Evolutionary conservation across 2,329 filamentous ascomycete species (phyloP), one percentile per base, ranked within the genome.

Genomic region (Calonectria honghensis): DNA sequence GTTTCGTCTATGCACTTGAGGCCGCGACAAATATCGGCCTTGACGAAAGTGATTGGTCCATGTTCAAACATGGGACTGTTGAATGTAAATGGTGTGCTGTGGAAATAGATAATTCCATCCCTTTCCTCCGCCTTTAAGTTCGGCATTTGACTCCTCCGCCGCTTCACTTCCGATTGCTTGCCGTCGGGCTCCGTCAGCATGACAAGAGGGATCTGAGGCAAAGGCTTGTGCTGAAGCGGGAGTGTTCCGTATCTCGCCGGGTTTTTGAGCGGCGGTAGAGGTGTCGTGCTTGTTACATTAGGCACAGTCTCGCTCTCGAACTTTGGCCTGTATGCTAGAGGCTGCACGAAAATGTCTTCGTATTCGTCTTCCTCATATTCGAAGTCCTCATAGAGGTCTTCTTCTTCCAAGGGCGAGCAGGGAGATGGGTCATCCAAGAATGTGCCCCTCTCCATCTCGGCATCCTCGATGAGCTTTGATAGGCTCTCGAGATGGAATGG

Each of bases 21-120:
- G 31, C 84, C 83, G 13, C 79, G 84, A 29, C 82, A 77, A 10
- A 87, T 79, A 65, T 90, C 87, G 3, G 85, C 82, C 77, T 88
- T 89, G 67, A 86, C 80, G 64, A 92, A 82, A 4, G 89, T 86
- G 75, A 93, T 91, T 4, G 87, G 87, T 0, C 91, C 91, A 75
- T 93, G 91, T 10, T 85, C 85, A 78, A 91, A 90, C 2, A 81
- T 79, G 0, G 90, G 89, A 24, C 85, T 86, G 0, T 86, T 89
- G 32, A 88, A 72, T 0, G 89, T 90, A 76, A 85, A 91, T 0
- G 87, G 86, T 0, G 89, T 89, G 64, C 86, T 89, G 68, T 83
- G 84, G 61, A 89, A 83, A 77, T 87, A 90, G 45, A 91, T 79
- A 70, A 86, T 87, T 45, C 89, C 88, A 3, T 88, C 86, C 14